Base-by-base conservation (phyloP, 208 protist species). In the Trypanosoma avium region DNA sequence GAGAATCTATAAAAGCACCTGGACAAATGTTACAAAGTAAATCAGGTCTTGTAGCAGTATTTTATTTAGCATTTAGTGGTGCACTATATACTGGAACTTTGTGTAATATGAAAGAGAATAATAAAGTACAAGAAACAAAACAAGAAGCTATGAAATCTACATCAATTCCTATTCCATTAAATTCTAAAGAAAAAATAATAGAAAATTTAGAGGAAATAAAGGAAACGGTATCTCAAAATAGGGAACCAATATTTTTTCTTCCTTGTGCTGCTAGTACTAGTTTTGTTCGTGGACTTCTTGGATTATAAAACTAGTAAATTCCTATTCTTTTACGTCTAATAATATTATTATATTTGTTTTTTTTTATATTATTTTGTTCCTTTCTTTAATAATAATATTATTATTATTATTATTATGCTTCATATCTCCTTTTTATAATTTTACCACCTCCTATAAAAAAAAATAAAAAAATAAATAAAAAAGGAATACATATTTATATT, bases 21-120 rank as follows among this genome's bases (percentile, higher is more conserved):
- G 46, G 43, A 9, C 36, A 32, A 13, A n/a, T 71, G 33, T 52
- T 67, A 17, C 80, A 87, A 61, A 69, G 72, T 26, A 22, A 10
- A 17, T 26, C 65, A 5, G 87, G 87, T 10, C 54, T 93, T 8
- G 60, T 91, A 21, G 87, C 81, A 8, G 79, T 85, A 29, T 53
- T 90, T 46, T 89, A 88, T 71, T 64, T 93, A 17, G 67, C 79
- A n/a, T 56, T 70, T 33, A 74, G 69, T 9, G 83, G 79, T 33
- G 71, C 81, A 10, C 73, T 76, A 1, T 93, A 93, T 61, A 73
- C 88, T 12, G 87, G 66, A 22, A 75, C 27, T 4, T 17, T 21
- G 3, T 50, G 29, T 46, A 26, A 47, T 13, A n/a, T 42, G 26
- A 21, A 27, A 19, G 5, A 33, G 30, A 36, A 8, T n/a, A n/a